These are phyloP conservation scores for Coemansia sp. DNA, from an alignment of 192 early-diverging fungal species.

Conservation along the genomic window DNA sequence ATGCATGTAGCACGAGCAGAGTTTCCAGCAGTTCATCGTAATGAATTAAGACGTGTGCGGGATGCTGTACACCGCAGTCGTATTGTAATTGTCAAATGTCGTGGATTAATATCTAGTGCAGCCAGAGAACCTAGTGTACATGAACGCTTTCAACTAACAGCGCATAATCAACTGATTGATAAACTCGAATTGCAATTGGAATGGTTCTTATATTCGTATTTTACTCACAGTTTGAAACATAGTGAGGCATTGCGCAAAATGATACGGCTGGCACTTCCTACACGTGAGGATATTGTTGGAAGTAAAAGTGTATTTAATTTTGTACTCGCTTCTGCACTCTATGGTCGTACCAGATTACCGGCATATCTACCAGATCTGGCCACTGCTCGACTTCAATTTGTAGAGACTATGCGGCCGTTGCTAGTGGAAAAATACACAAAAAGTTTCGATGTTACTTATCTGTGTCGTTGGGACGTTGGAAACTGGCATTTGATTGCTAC, in stretches of 20 bases:
- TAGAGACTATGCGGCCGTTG: constrained; percentile 22
- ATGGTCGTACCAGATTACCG: constrained; percentile 19
- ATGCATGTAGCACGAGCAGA: constrained; percentile 42
- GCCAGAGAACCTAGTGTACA: constrained; percentile 43
- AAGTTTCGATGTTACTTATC: constrained; percentile 42
- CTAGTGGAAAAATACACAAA: constrained; percentile 15
- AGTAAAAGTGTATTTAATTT: constrained; percentile 37
- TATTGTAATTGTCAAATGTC: constrained; percentile 31
- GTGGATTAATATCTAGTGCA: constrained; percentile 21
- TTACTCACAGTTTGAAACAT: constrained; percentile 18
- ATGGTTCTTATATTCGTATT: constrained; percentile 47
- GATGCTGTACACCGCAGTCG: constrained; percentile 19
- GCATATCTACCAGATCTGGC: constrained; percentile 40
- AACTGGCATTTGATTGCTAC: constrained; percentile 42
- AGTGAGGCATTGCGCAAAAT: constrained; percentile 11
- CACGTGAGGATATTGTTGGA: constrained; percentile 51
- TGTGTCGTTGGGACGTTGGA: constrained; percentile 38
- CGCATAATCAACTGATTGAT: constrained; percentile 31
- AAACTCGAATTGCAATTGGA: constrained; percentile 44
- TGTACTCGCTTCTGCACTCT: constrained; percentile 24
- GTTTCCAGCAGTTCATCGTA: constrained; percentile 23
- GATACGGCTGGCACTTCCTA: constrained; percentile 24
- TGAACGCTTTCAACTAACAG: constrained; percentile 26
- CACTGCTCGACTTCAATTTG: constrained; percentile 33
- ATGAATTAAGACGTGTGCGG: constrained; percentile 19